phyloP scores from a whole-genome alignment of 2,329 filamentous ascomycete genomes.

The Phoma herbarum region DNA sequence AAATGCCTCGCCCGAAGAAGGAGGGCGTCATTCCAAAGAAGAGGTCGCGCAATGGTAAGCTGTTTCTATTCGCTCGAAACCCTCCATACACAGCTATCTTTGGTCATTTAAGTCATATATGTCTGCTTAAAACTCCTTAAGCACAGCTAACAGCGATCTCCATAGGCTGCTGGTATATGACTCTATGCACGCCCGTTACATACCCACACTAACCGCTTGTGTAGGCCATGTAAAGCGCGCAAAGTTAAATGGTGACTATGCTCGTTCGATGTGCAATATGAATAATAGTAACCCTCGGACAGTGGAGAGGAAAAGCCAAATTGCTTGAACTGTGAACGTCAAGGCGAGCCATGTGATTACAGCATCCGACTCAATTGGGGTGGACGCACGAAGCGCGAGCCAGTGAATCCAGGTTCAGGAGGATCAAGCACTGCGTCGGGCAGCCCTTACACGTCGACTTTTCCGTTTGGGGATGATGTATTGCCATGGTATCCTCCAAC shows the following conservation, averaged over 20 bases:
- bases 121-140: background rate
- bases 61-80: background rate
- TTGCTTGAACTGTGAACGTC: slow-evolving; percentile 76
- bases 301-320: slow-evolving; percentile 77
- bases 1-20: slow-evolving; percentile 73
- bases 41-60: slow-evolving; percentile 70
- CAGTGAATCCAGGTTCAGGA: slow-evolving; percentile 42
- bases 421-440: slow-evolving; percentile 33
- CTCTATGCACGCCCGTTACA: slow-evolving; percentile 7
- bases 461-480: slow-evolving; percentile 40
- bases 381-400: slow-evolving; percentile 71
- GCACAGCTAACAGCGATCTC: background rate
- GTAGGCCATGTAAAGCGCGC: slow-evolving; percentile 79
- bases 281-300: slow-evolving; percentile 28
- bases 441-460: slow-evolving; percentile 43
- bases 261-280: background rate
- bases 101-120: background rate
- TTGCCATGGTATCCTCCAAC: slow-evolving; percentile 33
- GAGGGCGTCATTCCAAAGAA: slow-evolving; percentile 71
- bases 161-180: background rate
- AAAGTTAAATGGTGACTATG: slow-evolving; percentile 75
- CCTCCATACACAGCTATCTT: background rate
- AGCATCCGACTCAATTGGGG: slow-evolving; percentile 84
- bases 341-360: slow-evolving; percentile 80
- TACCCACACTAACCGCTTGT: slow-evolving; percentile 23